These are phyloP conservation scores for Phytopythium litorale DNA, from an alignment of 352 stramenopile species.

Conservation along the genomic window DNA sequence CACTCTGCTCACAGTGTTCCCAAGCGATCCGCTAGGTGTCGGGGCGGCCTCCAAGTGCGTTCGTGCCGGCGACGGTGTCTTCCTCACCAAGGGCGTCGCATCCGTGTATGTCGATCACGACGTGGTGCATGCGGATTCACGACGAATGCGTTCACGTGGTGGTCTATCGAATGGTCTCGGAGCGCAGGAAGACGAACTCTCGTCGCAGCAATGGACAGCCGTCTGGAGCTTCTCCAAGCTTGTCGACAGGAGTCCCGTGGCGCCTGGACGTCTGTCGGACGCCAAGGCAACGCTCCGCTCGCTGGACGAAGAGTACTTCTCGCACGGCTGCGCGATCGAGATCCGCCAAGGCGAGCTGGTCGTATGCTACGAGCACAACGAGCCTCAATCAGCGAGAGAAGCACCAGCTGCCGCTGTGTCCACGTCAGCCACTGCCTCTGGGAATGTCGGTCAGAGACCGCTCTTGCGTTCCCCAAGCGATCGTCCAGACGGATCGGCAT, in stretches of 20 bases:
- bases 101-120: conserved; percentile 12
- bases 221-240: conserved; percentile 1
- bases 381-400: not conserved
- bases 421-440: not conserved
- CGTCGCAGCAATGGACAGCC: not conserved
- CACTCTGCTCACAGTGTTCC: conserved; percentile 37
- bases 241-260: not conserved
- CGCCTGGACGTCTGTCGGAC: not conserved
- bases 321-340: conserved; percentile 6
- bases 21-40: conserved; percentile 17
- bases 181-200: not conserved
- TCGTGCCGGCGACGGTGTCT: conserved; percentile 17
- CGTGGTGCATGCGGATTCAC: conserved; percentile 14
- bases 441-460: not conserved
- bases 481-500: not conserved
- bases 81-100: conserved; percentile 24
- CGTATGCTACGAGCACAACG: conserved; percentile 19
- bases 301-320: conserved; percentile 11
- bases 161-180: not conserved
- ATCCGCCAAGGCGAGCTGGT: conserved; percentile 17
- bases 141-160: conserved; percentile 6
- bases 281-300: not conserved
- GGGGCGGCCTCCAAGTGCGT: conserved; percentile 18
- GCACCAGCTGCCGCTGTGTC: not conserved
- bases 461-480: not conserved